These are phyloP conservation scores for Guillardia theta DNA, from an alignment of 78 protist genomes.

Conservation along the genomic window DNA sequence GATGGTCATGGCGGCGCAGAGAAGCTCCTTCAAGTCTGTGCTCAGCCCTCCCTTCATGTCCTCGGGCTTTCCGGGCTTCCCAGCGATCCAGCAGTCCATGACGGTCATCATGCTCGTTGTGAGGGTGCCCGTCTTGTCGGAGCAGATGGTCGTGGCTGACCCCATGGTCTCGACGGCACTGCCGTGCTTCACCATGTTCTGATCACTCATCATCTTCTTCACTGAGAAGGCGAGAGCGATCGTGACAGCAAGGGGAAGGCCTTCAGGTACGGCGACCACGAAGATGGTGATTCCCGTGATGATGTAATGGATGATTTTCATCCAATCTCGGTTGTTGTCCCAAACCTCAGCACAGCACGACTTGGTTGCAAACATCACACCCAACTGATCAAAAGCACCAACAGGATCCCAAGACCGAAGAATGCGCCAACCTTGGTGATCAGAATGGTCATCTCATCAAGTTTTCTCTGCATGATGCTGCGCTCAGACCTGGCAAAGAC, in stretches of 20 bases:
- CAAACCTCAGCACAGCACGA: neutral
- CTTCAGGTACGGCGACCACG: conserved; percentile 83
- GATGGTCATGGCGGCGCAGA: neutral
- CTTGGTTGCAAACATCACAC: neutral
- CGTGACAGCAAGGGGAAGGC: conserved; percentile 79
- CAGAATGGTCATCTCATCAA: neutral
- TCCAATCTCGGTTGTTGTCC: conserved; percentile 16
- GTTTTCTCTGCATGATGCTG: conserved; percentile 13
- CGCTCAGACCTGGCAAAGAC: too few species aligned
- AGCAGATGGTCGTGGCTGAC: conserved; percentile 46
- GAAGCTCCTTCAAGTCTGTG: too few species aligned
- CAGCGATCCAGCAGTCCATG: too few species aligned
- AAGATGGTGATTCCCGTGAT: conserved; percentile 84
- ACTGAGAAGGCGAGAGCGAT: conserved; percentile 78
- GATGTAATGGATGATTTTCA: conserved; percentile 79
- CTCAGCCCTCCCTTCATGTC: too few species aligned
- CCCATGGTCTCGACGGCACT: conserved; percentile 83
- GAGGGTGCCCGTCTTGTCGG: conserved; percentile 83
- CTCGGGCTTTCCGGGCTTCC: too few species aligned
- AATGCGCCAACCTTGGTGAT: conserved; percentile 55
- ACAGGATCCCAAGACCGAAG: neutral
- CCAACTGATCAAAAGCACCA: neutral
- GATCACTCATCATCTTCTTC: conserved; percentile 86
- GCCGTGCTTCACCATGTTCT: conserved; percentile 91
- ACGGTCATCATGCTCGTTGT: conserved; percentile 77